These are phyloP conservation scores for Penicillium sp. DNA, from an alignment of 2,329 filamentous ascomycete genomes.

Conservation along the genomic window DNA sequence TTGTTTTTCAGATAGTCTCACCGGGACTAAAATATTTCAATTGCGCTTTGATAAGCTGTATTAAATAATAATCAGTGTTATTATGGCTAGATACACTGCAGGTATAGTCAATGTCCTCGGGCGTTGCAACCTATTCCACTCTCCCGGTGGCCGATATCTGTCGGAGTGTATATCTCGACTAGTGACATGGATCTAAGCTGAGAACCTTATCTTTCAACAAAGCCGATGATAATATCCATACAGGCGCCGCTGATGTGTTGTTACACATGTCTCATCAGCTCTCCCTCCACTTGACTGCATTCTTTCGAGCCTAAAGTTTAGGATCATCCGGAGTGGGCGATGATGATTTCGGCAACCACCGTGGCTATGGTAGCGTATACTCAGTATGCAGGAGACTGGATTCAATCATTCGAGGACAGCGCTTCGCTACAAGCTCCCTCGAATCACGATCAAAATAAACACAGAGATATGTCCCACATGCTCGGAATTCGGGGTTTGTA, in stretches of 20 bases:
- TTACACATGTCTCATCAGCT: not conserved
- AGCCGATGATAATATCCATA: not conserved
- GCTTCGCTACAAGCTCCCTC: slow-evolving; percentile 17
- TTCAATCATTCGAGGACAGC: slow-evolving; percentile 9
- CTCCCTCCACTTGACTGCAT: not conserved
- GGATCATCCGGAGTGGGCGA: slow-evolving; percentile 2
- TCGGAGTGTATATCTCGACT: not conserved
- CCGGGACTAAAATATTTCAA: too few relatives aligned
- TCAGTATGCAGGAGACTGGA: slow-evolving; percentile 20
- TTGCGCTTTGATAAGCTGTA: too few relatives aligned
- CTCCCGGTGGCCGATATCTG: not conserved
- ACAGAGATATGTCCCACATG: slow-evolving; percentile 19
- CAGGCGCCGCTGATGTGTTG: too few relatives aligned
- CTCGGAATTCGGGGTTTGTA: slow-evolving; percentile 20
- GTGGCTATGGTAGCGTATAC: slow-evolving; percentile 15
- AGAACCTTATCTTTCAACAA: not conserved
- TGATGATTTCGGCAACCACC: slow-evolving; percentile 3
- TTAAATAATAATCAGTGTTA: too few relatives aligned
- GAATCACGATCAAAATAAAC: slow-evolving; percentile 13
- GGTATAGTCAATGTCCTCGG: too few relatives aligned
- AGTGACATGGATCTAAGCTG: not conserved
- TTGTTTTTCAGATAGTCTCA: not conserved
- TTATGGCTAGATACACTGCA: too few relatives aligned
- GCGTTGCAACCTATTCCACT: too few relatives aligned
- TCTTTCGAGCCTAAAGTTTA: slow-evolving; percentile 3